A percentile compares a stretch with the other conserved stretches of the same genome.
These are phyloP conservation scores for Ziziphus jujuba DNA, from an alignment of 306 rosid genomes.

Conservation along the genomic window DNA sequence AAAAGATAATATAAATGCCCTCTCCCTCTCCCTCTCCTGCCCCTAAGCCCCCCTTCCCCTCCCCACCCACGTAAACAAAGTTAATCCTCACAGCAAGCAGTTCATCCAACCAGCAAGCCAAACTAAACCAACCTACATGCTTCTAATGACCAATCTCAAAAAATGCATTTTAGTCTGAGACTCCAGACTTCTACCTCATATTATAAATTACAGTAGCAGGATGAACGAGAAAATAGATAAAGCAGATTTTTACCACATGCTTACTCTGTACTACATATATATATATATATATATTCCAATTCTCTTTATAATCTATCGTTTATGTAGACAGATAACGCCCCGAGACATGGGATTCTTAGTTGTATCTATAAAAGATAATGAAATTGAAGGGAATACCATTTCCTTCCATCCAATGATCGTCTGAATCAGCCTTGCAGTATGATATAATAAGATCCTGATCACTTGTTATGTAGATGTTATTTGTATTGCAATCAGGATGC, in stretches of 20 bases:
- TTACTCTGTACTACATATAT: too few species aligned
- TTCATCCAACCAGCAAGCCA: neutral
- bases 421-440: conserved; percentile 83
- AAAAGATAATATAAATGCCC: too few species aligned
- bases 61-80: too few species aligned
- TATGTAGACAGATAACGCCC: neutral
- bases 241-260: too few species aligned
- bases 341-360: neutral
- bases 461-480: conserved; percentile 76
- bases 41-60: too few species aligned
- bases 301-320: neutral
- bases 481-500: conserved; percentile 91
- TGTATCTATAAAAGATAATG: neutral
- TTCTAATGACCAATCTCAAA: neutral
- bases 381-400: conserved; percentile 41
- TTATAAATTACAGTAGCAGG: too few species aligned
- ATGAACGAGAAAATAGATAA: too few species aligned
- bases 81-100: neutral
- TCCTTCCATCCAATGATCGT: conserved; percentile 67
- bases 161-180: neutral
- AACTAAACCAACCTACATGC: neutral
- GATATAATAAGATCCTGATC: conserved; percentile 88
- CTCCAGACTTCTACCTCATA: too few species aligned
- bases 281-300: too few species aligned
- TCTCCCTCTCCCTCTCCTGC: too few species aligned